Percentiles rank a stretch among this genome's conserved stretches.
phyloP scores from a whole-genome alignment of 768 basidiomycete genomes.

The Clitopilus hobsonii region DNA sequence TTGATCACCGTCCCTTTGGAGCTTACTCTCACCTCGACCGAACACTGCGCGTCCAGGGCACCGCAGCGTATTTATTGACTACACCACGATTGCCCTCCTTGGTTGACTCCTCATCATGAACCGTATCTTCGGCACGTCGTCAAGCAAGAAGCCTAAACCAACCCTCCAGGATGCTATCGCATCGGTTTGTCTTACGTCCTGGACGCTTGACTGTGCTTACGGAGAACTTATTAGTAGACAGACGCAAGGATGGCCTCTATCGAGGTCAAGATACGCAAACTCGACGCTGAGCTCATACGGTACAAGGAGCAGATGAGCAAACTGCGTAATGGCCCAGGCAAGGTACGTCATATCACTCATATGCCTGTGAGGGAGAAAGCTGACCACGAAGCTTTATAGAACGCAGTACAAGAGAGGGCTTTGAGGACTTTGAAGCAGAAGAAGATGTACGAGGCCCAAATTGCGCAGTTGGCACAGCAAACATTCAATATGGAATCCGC shows the following conservation, averaged over 20 bases:
- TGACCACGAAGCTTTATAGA: conserved; percentile 39
- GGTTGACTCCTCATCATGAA: conserved; percentile 44
- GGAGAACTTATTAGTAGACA: conserved; percentile 47
- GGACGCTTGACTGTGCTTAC: conserved; percentile 6
- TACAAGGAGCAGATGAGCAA: conserved; percentile 98
- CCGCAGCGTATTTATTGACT: background rate
- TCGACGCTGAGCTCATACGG: conserved; percentile 85
- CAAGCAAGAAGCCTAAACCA: conserved; percentile 80
- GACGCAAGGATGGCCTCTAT: conserved; percentile 82
- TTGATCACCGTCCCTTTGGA: background rate
- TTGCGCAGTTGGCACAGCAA: conserved; percentile 88
- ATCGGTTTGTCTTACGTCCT: conserved; percentile 39
- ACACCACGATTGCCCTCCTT: background rate
- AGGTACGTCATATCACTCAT: conserved; percentile 45
- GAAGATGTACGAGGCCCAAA: conserved; percentile 91
- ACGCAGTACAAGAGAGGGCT: conserved; percentile 92
- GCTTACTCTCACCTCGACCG: background rate
- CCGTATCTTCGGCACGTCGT: conserved; percentile 74
- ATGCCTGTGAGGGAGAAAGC: no score
- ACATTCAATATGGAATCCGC: conserved; percentile 99
- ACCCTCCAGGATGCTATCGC: conserved; percentile 89
- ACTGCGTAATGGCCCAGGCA: conserved; percentile 90
- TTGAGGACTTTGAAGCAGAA: conserved; percentile 91
- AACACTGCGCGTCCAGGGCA: background rate
- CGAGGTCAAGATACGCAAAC: conserved; percentile 95